Base-by-base conservation (phyloP, 2,329 filamentous ascomycete genomes). In the Macrophomina pseudophaseolina region DNA sequence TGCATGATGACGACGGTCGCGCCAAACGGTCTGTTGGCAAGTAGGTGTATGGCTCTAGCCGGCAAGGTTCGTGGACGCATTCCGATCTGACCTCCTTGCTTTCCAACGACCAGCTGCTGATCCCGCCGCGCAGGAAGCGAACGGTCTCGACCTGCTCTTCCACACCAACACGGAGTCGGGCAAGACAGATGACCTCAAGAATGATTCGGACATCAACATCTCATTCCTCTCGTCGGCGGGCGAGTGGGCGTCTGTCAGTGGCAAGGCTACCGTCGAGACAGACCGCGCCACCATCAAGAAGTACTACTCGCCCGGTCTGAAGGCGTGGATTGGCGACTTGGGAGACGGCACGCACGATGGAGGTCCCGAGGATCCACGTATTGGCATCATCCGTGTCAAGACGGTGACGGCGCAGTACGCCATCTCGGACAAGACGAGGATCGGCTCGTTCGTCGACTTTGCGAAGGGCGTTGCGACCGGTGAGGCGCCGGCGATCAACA, bases 91-190 rank as follows among this genome's bases (percentile, higher is more conserved):
- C 49, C 51, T 40, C 46, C 59, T 28, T 46, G 40, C 44, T n/a
- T 23, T 64, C 18, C 38, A 16, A 49, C 65, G 28, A 28, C 40
- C 32, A 8, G 59, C 30, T 56, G 54, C 66, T 68, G 8, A 68
- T 40, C 72, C 14, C 33, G 40, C 18, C 30, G 23, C n/a, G 65
- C 69, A 94, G 91, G 92, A 96, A 80, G 84, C 85, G 69, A 90
- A 89, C 70, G 91, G 91, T 73, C 85, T 93, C 66, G 93, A 96
- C 76, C 86, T 95, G 66, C 86, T 97, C 78, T 97, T 97, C 86
- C 90, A 95, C 83, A 93, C 93, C 75, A 97, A 97, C 83, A 93
- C 92, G 69, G 91, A 94, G 77, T 93, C 91, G 9, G 88, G 92
- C 80, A 97, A 97, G 85, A 93, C 92, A 5, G 86, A 92, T 78